A percentile compares a stretch with the other conserved stretches of the same genome.
Evolutionary conservation across 345 rosid species (phyloP).

Genomic region (Ceriops zippeliana): DNA sequence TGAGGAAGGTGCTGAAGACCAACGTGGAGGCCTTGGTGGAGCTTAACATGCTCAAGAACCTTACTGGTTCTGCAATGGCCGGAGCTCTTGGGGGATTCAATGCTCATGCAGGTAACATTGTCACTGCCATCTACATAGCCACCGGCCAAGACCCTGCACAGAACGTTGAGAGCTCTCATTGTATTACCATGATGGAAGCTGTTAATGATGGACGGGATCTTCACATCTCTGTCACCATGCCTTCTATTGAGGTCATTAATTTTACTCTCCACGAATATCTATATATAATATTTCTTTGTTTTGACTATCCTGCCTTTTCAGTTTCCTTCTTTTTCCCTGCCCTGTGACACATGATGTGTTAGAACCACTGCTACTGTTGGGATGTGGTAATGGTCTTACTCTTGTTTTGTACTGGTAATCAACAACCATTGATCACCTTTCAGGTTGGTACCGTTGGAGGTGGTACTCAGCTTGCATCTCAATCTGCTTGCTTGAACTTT

Average conservation of each 20-base stretch:
- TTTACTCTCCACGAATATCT: not conserved
- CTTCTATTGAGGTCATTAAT: constrained; percentile 35
- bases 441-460: constrained; percentile 61
- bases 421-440: not conserved
- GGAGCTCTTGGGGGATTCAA: constrained; percentile 51
- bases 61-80: constrained; percentile 46
- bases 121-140: constrained; percentile 35
- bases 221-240: constrained; percentile 44
- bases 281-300: not conserved
- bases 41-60: constrained; percentile 49
- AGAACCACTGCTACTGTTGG: too few species aligned
- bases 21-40: constrained; percentile 34
- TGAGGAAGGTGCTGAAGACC: constrained; percentile 39
- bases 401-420: too few species aligned
- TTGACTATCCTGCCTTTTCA: too few species aligned
- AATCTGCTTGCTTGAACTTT: constrained; percentile 53
- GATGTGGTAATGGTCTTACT: too few species aligned
- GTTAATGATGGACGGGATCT: constrained; percentile 42
- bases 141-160: constrained; percentile 52
- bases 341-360: too few species aligned
- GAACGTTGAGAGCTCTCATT: constrained; percentile 45
- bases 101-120: constrained; percentile 46
- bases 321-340: too few species aligned
- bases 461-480: constrained; percentile 53
- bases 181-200: constrained; percentile 49